These are phyloP conservation scores for Huntiella abstrusa DNA, from an alignment of 2,329 filamentous ascomycete species.

Conservation along the genomic window DNA sequence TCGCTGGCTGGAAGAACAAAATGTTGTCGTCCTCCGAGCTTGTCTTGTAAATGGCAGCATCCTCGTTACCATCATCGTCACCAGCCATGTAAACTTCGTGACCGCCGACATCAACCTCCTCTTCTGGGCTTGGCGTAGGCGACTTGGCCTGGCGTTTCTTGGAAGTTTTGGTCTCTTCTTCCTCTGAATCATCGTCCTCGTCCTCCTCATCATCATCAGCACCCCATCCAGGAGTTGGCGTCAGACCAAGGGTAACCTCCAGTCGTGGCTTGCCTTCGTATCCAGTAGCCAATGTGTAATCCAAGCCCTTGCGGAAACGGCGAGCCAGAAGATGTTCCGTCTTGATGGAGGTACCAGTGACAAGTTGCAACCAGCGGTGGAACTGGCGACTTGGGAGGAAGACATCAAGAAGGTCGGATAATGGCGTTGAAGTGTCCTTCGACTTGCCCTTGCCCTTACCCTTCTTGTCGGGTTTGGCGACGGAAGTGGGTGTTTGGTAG, in stretches of 20 bases:
- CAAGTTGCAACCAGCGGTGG: constrained; percentile 70
- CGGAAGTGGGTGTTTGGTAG: constrained; percentile 39
- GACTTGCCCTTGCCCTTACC: constrained; percentile 7
- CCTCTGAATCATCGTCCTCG: constrained; percentile 27
- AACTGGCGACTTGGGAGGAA: constrained; percentile 75
- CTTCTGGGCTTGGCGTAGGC: constrained; percentile 15
- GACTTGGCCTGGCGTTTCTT: constrained; percentile 15
- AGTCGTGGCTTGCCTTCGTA: constrained; percentile 62
- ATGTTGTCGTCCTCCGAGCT: constrained; percentile 57
- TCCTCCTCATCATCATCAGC: constrained; percentile 40
- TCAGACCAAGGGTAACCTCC: constrained; percentile 75
- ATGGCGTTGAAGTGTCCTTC: constrained; percentile 26
- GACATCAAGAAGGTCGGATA: constrained; percentile 62
- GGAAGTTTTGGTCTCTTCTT: constrained; percentile 20
- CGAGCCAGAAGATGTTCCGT: constrained; percentile 65
- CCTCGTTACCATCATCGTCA: constrained; percentile 50
- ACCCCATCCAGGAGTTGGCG: constrained; percentile 72
- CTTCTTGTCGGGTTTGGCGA: constrained; percentile 18
- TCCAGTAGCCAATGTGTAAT: constrained; percentile 84
- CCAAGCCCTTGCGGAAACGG: constrained; percentile 67
- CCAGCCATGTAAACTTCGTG: constrained; percentile 90
- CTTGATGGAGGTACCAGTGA: constrained; percentile 51
- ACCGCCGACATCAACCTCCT: constrained; percentile 43
- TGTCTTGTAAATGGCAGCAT: constrained; percentile 77
- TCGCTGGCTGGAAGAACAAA: constrained; percentile 41